Evolutionary conservation across 140 eudicot genomes (phyloP).

Genomic region (Cichorium intybus): DNA sequence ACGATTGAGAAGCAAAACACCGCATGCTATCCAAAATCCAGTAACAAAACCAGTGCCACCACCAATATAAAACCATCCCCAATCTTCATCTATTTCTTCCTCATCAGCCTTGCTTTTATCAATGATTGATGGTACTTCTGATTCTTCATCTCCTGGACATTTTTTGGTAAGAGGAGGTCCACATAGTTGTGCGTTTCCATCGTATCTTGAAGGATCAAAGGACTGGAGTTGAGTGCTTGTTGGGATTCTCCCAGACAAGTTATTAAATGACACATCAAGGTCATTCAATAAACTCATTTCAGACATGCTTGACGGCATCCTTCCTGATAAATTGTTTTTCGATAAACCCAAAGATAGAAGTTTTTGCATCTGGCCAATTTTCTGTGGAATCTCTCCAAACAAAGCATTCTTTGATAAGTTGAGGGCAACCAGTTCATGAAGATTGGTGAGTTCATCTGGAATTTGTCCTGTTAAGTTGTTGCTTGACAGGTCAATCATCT

Average conservation of each 20-base stretch:
- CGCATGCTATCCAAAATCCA: not conserved
- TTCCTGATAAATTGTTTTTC: not conserved
- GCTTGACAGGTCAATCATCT: not conserved
- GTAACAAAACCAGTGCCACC: conserved; percentile 1
- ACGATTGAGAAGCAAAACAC: not conserved
- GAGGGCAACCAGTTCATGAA: not conserved
- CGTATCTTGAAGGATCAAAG: not conserved
- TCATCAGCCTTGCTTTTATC: too few species aligned
- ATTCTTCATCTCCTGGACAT: too few species aligned
- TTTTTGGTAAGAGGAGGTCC: not conserved
- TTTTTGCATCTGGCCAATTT: not conserved
- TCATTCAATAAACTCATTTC: not conserved
- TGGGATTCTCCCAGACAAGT: conserved; percentile 5
- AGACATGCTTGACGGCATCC: not conserved
- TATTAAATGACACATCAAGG: not conserved
- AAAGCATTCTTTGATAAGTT: not conserved
- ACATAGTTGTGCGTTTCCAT: too few species aligned
- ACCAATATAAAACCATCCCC: too few species aligned
- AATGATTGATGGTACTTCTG: too few species aligned
- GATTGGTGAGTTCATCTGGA: not conserved
- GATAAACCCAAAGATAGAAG: not conserved
- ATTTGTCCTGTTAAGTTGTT: too few species aligned
- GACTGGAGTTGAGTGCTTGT: not conserved
- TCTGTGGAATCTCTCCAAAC: not conserved
- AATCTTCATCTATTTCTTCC: too few species aligned